These are phyloP conservation scores for Cenococcum geophilum DNA, from an alignment of 495 filamentous ascomycete genomes.

Conservation along the genomic window DNA sequence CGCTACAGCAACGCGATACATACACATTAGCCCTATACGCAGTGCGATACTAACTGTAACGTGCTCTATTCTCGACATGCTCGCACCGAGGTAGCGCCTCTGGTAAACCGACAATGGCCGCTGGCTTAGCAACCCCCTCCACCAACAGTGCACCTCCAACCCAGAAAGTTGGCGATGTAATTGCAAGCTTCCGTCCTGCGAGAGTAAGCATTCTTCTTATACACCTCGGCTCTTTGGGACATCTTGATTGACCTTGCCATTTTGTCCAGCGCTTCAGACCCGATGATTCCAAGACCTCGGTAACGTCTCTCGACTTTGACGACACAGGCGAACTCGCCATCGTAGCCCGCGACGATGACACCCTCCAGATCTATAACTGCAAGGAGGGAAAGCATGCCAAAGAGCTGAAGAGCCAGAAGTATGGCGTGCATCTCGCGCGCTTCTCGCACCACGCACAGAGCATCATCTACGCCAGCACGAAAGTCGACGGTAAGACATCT, in stretches of 20 bases:
- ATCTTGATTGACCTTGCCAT: neutral
- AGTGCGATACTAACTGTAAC: neutral
- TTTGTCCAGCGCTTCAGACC: conserved; percentile 36
- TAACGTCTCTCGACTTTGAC: conserved; percentile 88
- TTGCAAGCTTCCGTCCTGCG: conserved; percentile 35
- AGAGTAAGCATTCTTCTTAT: conserved; percentile 21
- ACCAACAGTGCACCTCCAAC: conserved; percentile 19
- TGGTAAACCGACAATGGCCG: conserved; percentile 13
- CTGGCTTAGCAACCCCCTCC: conserved; percentile 11
- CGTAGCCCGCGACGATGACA: conserved; percentile 82
- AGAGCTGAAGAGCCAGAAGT: conserved; percentile 82
- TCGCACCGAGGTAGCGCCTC: neutral
- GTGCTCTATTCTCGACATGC: neutral
- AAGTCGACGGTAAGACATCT: conserved; percentile 76
- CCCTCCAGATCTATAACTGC: conserved; percentile 88
- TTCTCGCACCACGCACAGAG: conserved; percentile 85
- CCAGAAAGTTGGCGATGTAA: conserved; percentile 37
- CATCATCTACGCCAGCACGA: conserved; percentile 92
- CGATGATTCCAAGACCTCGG: conserved; percentile 47
- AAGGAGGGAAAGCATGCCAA: conserved; percentile 84
- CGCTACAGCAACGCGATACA: conserved; percentile 5
- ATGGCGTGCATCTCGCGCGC: conserved; percentile 85
- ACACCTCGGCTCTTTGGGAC: too few relatives aligned
- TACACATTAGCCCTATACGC: neutral
- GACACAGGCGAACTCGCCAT: conserved; percentile 86